Evolutionary conservation across 1,284 basidiomycete species (phyloP).

Genomic region (Microbotryum intermedium): DNA sequence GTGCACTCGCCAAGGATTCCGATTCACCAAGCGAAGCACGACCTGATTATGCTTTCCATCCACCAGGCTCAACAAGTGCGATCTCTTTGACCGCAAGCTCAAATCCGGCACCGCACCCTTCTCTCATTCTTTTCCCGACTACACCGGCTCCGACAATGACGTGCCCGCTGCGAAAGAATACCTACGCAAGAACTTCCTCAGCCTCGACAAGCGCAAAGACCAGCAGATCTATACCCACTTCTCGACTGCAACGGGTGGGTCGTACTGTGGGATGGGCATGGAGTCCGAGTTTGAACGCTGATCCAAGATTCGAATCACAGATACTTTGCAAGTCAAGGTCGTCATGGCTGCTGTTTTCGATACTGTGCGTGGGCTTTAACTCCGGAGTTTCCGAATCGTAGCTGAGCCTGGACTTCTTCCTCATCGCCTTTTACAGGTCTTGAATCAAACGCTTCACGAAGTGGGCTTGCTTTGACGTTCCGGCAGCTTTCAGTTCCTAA

Average conservation of each 20-base stretch:
- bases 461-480: neutral
- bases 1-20: no score
- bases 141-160: neutral
- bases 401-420: neutral
- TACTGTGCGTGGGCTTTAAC: neutral
- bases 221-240: neutral
- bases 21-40: no score
- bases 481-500: neutral
- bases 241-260: neutral
- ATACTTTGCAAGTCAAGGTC: constrained; percentile 32
- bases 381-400: neutral
- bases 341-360: constrained; percentile 37
- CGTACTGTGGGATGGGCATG: neutral
- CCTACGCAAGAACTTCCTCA: constrained; percentile 36
- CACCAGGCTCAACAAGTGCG: constrained; percentile 31
- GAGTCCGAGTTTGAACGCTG: neutral
- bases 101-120: neutral
- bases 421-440: neutral
- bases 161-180: constrained; percentile 13
- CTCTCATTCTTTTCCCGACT: constrained; percentile 14
- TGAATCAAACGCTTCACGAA: neutral
- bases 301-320: neutral
- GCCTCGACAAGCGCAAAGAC: constrained; percentile 26
- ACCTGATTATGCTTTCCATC: no score
- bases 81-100: constrained; percentile 35